A percentile compares a stretch with the other conserved stretches of the same genome.
Conservation (phyloP, 257 asterid species). For the Penstemon newberryi region DNA sequence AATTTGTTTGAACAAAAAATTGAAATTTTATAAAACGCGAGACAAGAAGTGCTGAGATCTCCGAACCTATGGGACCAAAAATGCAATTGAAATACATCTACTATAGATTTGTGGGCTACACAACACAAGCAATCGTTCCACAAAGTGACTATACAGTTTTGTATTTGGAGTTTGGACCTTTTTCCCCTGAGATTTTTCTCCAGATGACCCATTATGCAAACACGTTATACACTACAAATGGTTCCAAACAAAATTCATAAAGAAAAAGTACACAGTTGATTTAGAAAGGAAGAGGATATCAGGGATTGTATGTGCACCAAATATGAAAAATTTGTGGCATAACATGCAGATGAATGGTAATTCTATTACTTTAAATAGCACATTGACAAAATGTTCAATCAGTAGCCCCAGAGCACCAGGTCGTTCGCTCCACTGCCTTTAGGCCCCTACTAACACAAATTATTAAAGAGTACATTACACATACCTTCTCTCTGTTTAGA, state of each 20-base stretch:
- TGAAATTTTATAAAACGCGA: too few relatives aligned
- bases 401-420: background rate
- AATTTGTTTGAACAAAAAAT: too few relatives aligned
- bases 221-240: background rate
- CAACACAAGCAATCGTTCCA: background rate
- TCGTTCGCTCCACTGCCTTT: background rate
- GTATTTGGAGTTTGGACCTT: slow-evolving; percentile 15
- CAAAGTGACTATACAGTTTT: background rate
- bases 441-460: background rate
- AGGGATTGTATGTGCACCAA: background rate
- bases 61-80: too few relatives aligned
- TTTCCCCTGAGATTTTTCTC: background rate
- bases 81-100: background rate
- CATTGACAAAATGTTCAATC: slow-evolving; percentile 8
- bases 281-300: background rate
- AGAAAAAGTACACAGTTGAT: background rate
- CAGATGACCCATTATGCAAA: background rate
- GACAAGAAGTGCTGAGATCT: too few relatives aligned
- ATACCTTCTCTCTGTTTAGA: background rate
- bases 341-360: background rate
- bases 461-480: background rate
- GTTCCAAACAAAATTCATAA: background rate
- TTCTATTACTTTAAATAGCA: background rate
- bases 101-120: slow-evolving; percentile 10
- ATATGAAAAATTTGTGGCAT: background rate